Base-by-base conservation (phyloP, 768 basidiomycete genomes). In the Candolleomyces eurysporus region DNA sequence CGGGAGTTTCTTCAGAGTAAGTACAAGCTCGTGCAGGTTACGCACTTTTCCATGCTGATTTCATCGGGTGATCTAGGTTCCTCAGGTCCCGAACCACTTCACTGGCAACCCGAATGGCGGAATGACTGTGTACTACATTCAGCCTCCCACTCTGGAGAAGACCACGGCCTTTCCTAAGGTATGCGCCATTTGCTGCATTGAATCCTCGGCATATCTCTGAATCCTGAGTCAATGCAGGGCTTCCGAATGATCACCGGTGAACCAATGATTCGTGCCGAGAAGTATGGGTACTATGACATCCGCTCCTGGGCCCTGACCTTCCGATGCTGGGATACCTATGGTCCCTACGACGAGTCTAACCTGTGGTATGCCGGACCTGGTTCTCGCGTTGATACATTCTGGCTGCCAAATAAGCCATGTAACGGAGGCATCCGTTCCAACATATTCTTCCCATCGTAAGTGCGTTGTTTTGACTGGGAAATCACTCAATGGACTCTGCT, bases 381-480 rank as follows among this genome's bases (percentile, higher is more conserved):
- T 5, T 53, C 52, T 4, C 59, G 36, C 2, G 59, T 43, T 17
- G 59, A 60, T 36, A 36, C 50, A 2, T 31, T 60, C 42, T 32
- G 40, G 43, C 31, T 60, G 8, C 51, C 59, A 16, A 32, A 48
- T 31, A 16, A 30, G 17, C 19, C 26, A 8, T 60, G 59, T 40
- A 53, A 51, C 16, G 59, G 59, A n/a, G 60, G 60, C 5, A 61
- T 61, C 31, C 50, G 60, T 10, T 53, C 50, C 4, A 61, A 55
- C 32, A 61, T 61, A 17, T 61, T 36, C 60, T 61, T 61, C 46
- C 60, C 60, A 21, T 45, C 31, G 59, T 60, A n/a, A 51, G 58
- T 52, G 6, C 26, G n/a, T 49, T 26, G n/a, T 4, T 17, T 16
- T n/a, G 14, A 7, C 6, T 8, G 6, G 17, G 19, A 19, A 10